Evolutionary conservation across 148 eudicot species (phyloP).

Genomic region (Nepenthes mirabilis): DNA sequence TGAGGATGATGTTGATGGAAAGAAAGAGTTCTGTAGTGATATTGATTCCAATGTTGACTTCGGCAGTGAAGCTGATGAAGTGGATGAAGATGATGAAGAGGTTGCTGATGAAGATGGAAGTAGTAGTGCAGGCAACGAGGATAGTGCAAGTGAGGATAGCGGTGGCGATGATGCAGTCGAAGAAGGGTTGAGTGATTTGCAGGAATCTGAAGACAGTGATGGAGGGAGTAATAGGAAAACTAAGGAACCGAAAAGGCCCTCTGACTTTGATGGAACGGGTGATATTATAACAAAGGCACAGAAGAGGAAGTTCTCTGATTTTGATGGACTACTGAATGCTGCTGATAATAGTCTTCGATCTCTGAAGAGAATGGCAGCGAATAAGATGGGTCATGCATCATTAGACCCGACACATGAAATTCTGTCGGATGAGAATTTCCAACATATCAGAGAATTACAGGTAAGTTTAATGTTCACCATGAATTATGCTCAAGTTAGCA

Average conservation of each 20-base stretch:
- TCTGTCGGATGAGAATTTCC: conserved; percentile 85
- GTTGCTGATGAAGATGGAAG: conserved; percentile 10
- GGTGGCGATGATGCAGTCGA: conserved; percentile 4
- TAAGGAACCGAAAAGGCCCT: too few species aligned
- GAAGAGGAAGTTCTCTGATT: conserved; percentile 69
- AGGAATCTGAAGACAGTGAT: conserved; percentile 16
- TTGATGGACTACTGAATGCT: conserved; percentile 56
- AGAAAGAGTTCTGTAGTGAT: conserved; percentile 11
- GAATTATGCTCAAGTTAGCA: not conserved
- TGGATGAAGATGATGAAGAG: conserved; percentile 19
- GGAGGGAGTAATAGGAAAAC: conserved; percentile 1
- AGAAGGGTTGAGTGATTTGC: conserved; percentile 10
- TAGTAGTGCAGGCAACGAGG: conserved; percentile 9
- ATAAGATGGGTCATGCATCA: conserved; percentile 18
- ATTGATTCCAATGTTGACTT: conserved; percentile 6
- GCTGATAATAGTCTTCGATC: conserved; percentile 77
- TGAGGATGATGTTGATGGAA: conserved; percentile 20
- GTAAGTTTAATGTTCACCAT: conserved; percentile 22
- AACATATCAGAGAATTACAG: conserved; percentile 63
- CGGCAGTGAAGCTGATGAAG: conserved; percentile 16
- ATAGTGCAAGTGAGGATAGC: conserved; percentile 13
- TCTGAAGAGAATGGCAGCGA: conserved; percentile 63
- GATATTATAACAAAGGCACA: conserved; percentile 13
- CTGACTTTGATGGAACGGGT: not conserved
- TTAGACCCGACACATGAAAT: conserved; percentile 47